These are phyloP conservation scores for Phytophthora pini DNA, from an alignment of 352 stramenopile genomes.

Conservation along the genomic window DNA sequence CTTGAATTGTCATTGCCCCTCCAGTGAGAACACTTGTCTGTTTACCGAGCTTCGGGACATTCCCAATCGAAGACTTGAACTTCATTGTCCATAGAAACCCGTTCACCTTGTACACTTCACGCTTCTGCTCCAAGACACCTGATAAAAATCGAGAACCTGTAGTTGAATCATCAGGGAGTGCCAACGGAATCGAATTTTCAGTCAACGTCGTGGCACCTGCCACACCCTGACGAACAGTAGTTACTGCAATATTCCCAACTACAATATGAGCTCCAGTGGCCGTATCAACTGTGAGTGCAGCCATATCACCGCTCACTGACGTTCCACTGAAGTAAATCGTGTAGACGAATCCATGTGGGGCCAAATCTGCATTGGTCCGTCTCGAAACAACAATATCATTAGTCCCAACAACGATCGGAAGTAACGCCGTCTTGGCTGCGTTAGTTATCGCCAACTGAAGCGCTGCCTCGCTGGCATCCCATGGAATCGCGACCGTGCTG, in stretches of 20 bases:
- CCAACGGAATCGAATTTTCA: conserved; percentile 60
- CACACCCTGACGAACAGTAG: conserved; percentile 41
- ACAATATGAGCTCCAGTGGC: conserved; percentile 34
- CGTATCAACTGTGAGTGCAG: conserved; percentile 23
- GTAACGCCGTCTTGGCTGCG: conserved; percentile 38
- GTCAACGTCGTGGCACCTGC: conserved; percentile 38
- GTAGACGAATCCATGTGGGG: conserved; percentile 73
- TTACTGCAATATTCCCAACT: conserved; percentile 37
- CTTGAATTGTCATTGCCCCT: conserved; percentile 42
- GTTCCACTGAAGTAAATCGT: conserved; percentile 75
- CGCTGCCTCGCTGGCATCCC: conserved; percentile 59
- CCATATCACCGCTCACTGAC: conserved; percentile 48
- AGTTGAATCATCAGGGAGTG: conserved; percentile 30
- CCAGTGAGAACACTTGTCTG: conserved; percentile 28
- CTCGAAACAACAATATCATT: conserved; percentile 65
- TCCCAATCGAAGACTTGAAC: conserved; percentile 80
- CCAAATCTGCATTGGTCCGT: conserved; percentile 41
- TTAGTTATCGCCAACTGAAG: conserved; percentile 26
- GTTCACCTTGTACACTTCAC: conserved; percentile 80
- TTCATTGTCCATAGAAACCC: conserved; percentile 84
- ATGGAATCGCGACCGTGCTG: conserved; percentile 53
- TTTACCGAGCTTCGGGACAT: conserved; percentile 53
- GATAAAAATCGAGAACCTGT: conserved; percentile 47
- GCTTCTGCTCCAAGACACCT: conserved; percentile 20
- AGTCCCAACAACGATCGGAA: conserved; percentile 7